Evolutionary conservation across 2,329 filamentous ascomycete species (phyloP).

Genomic region (Magnaporthiopsis rhizophila): DNA sequence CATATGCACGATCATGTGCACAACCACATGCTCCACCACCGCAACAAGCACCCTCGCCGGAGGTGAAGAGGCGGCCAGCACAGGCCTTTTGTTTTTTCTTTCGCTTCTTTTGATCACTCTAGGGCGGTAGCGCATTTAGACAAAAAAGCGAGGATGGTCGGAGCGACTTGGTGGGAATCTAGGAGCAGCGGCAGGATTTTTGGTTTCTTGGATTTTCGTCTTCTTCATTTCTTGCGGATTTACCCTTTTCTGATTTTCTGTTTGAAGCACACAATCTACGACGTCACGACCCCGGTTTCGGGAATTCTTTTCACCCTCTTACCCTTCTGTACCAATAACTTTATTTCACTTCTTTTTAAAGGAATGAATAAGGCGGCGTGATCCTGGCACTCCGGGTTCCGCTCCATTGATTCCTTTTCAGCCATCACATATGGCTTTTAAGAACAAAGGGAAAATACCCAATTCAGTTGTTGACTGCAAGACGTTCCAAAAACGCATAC

Average conservation of each 20-base stretch:
- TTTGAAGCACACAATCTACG: neutral
- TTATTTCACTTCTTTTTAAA: neutral
- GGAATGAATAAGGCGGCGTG: neutral
- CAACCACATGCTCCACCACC: constrained; percentile 27
- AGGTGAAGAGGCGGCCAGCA: neutral
- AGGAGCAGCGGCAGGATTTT: neutral
- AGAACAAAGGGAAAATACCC: neutral
- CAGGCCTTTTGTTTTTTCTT: neutral
- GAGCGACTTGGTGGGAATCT: neutral
- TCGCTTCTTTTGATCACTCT: neutral
- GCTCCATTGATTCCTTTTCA: neutral
- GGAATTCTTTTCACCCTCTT: neutral
- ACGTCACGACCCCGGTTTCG: neutral
- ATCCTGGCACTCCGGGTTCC: neutral
- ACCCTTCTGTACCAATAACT: neutral
- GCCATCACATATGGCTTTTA: neutral
- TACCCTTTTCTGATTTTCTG: neutral
- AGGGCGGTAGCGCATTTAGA: neutral
- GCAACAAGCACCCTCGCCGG: constrained; percentile 9
- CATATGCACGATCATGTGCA: constrained; percentile 30
- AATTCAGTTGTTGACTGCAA: no score
- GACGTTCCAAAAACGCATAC: no score
- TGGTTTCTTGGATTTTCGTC: neutral
- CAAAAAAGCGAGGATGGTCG: neutral
- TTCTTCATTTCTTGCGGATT: constrained; percentile 1